phyloP scores from a whole-genome alignment of 768 basidiomycete genomes.

The Pulveroboletus ravenelii region DNA sequence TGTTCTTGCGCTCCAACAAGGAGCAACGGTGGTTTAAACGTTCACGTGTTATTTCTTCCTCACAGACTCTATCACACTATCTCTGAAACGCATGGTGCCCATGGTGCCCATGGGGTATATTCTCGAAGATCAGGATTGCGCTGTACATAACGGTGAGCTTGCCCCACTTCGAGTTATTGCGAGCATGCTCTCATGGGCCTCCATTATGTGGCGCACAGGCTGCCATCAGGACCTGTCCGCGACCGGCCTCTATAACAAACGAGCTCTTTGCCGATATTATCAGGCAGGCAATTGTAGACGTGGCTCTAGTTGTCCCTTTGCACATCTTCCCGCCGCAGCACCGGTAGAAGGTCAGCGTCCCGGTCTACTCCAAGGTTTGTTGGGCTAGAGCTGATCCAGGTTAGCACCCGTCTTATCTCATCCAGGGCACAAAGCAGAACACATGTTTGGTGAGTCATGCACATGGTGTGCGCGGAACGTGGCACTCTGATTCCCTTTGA shows the following conservation, averaged over 20 bases:
- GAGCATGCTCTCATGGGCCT: constrained; percentile 3
- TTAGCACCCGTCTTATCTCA: constrained; percentile 9
- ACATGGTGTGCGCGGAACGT: neutral
- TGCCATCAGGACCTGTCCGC: neutral
- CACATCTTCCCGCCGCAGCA: constrained; percentile 10
- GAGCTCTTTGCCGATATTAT: constrained; percentile 23
- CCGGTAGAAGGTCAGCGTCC: constrained; percentile 16
- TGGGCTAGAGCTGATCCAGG: constrained; percentile 11
- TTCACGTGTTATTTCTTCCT: neutral
- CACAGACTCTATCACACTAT: constrained; percentile 1
- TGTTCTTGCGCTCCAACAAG: constrained; percentile 34
- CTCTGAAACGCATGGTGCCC: constrained; percentile 8
- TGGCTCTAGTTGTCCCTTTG: constrained; percentile 25
- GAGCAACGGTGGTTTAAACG: constrained; percentile 13
- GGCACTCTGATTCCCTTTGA: constrained; percentile 1
- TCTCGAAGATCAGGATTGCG: constrained; percentile 12
- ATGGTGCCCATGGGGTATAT: constrained; percentile 8
- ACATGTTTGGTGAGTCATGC: constrained; percentile 17
- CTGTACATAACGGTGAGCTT: constrained; percentile 16
- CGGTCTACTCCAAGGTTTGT: neutral
- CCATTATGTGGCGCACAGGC: constrained; percentile 11
- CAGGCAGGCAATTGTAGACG: constrained; percentile 25
- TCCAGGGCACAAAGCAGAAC: constrained; percentile 13
- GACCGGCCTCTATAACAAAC: constrained; percentile 7
- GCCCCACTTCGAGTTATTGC: neutral